Evolutionary conservation across 164 flowering plant species (phyloP).

Genomic region (Platanus orientalis): DNA sequence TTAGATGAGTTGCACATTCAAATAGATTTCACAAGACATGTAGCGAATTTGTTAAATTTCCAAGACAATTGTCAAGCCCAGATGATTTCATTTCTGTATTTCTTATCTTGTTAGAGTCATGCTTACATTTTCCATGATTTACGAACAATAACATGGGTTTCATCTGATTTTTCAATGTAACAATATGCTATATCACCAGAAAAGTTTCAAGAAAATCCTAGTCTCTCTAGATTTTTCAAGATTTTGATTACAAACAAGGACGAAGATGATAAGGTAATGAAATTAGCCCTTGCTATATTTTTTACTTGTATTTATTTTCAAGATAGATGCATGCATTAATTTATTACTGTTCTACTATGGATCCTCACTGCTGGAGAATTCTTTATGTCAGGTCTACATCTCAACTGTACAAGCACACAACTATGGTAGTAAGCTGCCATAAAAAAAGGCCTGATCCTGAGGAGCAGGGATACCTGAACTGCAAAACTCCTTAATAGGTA

Average conservation of each 20-base stretch:
- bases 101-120: background rate
- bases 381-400: constrained; percentile 64
- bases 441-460: constrained; percentile 27
- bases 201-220: constrained; percentile 35
- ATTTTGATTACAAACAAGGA: constrained; percentile 75
- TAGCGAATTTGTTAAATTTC: background rate
- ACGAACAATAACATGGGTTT: background rate
- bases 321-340: background rate
- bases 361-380: background rate
- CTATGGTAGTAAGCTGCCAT: constrained; percentile 29
- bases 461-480: constrained; percentile 67
- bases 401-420: constrained; percentile 70
- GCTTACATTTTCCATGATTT: background rate
- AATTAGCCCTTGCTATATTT: background rate
- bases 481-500: constrained; percentile 50
- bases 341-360: background rate
- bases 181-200: constrained; percentile 93
- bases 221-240: constrained; percentile 62
- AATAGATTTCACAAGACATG: background rate
- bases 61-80: background rate
- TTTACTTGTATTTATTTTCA: background rate
- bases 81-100: background rate
- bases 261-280: constrained; percentile 56
- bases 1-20: background rate
- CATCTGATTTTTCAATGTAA: constrained; percentile 14